phyloP scores from a whole-genome alignment of 1,284 basidiomycete species.

The Wolfiporia cocos region DNA sequence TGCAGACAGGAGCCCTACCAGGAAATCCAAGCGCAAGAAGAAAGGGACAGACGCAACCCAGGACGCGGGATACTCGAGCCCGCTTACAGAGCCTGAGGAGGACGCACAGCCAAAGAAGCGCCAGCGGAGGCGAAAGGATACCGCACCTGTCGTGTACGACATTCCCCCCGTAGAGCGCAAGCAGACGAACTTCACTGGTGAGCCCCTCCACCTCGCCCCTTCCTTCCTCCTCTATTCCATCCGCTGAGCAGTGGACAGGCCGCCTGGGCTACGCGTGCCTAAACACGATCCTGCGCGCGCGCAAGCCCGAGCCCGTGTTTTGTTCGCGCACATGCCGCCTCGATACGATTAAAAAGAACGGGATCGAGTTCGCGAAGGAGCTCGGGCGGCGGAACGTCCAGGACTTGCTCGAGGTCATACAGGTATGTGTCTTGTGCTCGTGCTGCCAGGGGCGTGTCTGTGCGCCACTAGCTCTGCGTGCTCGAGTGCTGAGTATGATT shows the following conservation, averaged over 20 bases:
- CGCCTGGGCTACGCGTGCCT: constrained; percentile 81
- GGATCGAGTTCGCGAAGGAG: constrained; percentile 65
- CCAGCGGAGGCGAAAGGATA: constrained; percentile 38
- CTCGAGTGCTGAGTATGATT: not conserved
- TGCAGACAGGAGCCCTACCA: not conserved
- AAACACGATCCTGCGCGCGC: constrained; percentile 75
- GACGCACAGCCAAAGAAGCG: constrained; percentile 27
- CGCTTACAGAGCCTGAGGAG: constrained; percentile 17
- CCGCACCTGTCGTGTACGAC: constrained; percentile 58
- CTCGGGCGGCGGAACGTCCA: constrained; percentile 70
- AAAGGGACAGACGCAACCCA: constrained; percentile 3
- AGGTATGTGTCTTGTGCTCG: constrained; percentile 17
- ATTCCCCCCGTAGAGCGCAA: constrained; percentile 65
- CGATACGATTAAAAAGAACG: constrained; percentile 76
- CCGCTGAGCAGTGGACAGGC: no score
- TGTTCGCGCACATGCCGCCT: constrained; percentile 52
- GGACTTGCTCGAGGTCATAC: constrained; percentile 67
- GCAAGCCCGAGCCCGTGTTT: constrained; percentile 67
- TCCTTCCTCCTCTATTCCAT: not conserved
- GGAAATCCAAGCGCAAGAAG: not conserved
- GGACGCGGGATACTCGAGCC: no score
- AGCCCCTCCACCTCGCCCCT: constrained; percentile 7
- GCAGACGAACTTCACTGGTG: constrained; percentile 63
- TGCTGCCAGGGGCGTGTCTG: no score
- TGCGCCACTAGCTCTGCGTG: not conserved